Percentiles rank a stretch among this genome's conserved stretches.
Conservation (phyloP, 768 basidiomycete species). For the Erythrobasidium yunnanense region DNA sequence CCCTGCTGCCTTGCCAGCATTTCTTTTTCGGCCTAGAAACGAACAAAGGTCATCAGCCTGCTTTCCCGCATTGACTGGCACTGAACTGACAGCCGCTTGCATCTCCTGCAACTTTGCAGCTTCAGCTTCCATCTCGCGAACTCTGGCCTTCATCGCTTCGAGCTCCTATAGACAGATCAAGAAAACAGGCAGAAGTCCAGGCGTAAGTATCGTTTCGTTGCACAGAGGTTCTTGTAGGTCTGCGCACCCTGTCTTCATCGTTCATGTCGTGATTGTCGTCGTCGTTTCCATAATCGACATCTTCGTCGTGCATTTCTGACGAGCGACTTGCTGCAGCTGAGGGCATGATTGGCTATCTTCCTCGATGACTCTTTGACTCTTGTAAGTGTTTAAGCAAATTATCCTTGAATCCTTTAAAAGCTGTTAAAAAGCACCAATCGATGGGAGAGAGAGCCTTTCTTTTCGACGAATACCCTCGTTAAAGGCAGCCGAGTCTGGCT, state of each 20-base stretch:
- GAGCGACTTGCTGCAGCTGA: neutral
- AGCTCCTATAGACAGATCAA: too few species aligned
- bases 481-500: too few species aligned
- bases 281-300: slow-evolving; percentile 21
- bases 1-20: neutral
- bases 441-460: too few species aligned
- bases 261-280: slow-evolving; percentile 19
- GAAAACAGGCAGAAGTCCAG: too few species aligned
- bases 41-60: neutral
- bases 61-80: neutral
- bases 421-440: too few species aligned
- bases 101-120: slow-evolving; percentile 77
- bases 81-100: slow-evolving; percentile 48
- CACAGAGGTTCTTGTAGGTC: neutral
- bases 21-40: neutral
- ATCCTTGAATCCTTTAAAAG: too few species aligned
- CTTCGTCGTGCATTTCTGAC: slow-evolving; percentile 4
- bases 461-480: too few species aligned
- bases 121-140: slow-evolving; percentile 85
- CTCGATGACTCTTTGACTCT: too few species aligned
- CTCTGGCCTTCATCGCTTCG: slow-evolving; percentile 76
- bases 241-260: neutral
- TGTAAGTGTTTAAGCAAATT: too few species aligned
- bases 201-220: neutral
- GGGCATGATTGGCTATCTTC: neutral